These are phyloP conservation scores for Microcyclospora tardicrescens DNA, from an alignment of 2,329 filamentous ascomycete genomes.

Conservation along the genomic window DNA sequence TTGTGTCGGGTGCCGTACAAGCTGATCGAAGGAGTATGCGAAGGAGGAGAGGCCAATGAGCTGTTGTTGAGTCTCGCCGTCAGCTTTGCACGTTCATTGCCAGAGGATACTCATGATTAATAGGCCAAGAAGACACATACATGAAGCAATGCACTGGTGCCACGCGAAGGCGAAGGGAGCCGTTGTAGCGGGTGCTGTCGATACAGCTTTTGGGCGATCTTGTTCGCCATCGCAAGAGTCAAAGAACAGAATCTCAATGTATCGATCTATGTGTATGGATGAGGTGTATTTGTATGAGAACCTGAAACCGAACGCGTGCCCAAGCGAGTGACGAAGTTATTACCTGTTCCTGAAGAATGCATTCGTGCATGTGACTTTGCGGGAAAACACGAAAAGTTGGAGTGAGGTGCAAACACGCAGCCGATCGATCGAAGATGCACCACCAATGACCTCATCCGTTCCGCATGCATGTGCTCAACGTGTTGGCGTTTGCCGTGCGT, in stretches of 20 bases:
- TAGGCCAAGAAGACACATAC: slow-evolving; percentile 13
- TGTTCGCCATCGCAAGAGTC: slow-evolving; percentile 7
- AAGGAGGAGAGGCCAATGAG: slow-evolving; percentile 31
- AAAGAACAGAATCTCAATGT: too few species aligned
- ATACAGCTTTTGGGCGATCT: slow-evolving; percentile 16
- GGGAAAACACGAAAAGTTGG: too few species aligned
- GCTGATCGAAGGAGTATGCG: slow-evolving; percentile 31
- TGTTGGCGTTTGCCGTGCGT: too few species aligned
- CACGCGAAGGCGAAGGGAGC: slow-evolving; percentile 50
- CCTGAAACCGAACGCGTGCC: background rate
- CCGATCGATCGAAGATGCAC: too few species aligned
- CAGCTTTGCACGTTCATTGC: slow-evolving; percentile 10
- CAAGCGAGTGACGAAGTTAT: background rate
- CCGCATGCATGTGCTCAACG: too few species aligned
- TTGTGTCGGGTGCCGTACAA: slow-evolving; percentile 24
- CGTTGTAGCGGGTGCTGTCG: slow-evolving; percentile 51
- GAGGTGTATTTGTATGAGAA: background rate
- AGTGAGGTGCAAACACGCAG: too few species aligned
- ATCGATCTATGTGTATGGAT: background rate
- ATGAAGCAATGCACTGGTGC: slow-evolving; percentile 51
- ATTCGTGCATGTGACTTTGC: background rate
- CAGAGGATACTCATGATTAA: background rate
- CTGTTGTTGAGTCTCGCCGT: slow-evolving; percentile 1
- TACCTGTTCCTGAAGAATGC: slow-evolving; percentile 2
- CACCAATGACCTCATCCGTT: too few species aligned